Base-by-base conservation (phyloP, 2,329 filamentous ascomycete species). In the Nigrospora osmanthi region DNA sequence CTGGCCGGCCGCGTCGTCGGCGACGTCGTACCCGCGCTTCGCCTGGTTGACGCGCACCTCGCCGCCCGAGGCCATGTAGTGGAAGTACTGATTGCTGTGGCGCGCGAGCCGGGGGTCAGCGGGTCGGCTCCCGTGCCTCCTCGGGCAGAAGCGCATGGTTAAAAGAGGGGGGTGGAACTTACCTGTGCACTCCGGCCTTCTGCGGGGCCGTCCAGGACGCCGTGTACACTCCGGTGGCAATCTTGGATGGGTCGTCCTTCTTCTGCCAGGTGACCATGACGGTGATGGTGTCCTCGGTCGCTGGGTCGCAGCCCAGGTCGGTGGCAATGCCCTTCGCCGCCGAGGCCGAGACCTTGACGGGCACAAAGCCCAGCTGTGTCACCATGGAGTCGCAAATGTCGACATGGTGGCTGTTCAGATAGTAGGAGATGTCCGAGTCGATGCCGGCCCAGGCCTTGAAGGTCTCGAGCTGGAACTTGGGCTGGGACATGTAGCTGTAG, bases 401-500 rank as follows among this genome's bases (percentile, higher is more conserved):
- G 56, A 96, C 76, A 70, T 96, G 91, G 70, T 96, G 90, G 52
- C 83, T 89, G 76, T 96, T 96, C 53, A 96, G 80, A 68, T 96
- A 96, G 73, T 96, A 96, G 11, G 85, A 90, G 57, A 96, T 96
- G 65, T 96, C 91, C 30, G 85, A 90, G 55, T 95, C 89, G 57
- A 84, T 81, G 51, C 90, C 90, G 0, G 90, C 90, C 89, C 89
- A 95, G 3, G 89, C 85, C 67, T 89, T 90, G 81, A 95, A 95
- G 1, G 89, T 95, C 73, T 94, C 87, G 40, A 95, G 78, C 69
- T 95, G 89, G 42, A 77, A 88, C 70, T 94, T 95, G 49, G 85
- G 87, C 73, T 95, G 89, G 41, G 83, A 88, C 89, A 95, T 95
- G 78, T 96, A 96, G 56, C 80, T 85, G 76, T 95, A 96, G 65